Conservation (phyloP, 2,329 filamentous ascomycete genomes). For the Trichoderma harzianum region DNA sequence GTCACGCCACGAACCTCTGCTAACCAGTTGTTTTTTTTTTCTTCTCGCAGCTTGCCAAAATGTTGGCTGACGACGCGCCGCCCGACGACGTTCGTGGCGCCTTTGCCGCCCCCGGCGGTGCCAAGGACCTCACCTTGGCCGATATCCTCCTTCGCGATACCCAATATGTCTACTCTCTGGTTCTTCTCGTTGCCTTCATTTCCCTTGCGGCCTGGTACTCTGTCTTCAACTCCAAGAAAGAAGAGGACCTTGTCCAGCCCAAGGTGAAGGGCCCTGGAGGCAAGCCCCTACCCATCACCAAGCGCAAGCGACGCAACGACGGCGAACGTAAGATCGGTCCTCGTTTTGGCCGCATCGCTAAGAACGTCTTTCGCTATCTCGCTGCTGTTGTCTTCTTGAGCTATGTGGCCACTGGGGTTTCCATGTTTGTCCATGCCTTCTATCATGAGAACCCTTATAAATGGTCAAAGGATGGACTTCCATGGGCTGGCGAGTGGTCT, state of each 20-base stretch:
- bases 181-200: constrained; percentile 53
- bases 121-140: constrained; percentile 29
- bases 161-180: constrained; percentile 50
- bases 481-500: constrained; percentile 74
- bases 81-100: constrained; percentile 27
- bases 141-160: constrained; percentile 45
- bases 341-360: constrained; percentile 63
- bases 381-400: constrained; percentile 68
- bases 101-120: constrained; percentile 5
- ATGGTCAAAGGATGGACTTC: constrained; percentile 44
- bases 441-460: constrained; percentile 37
- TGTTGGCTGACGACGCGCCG: constrained; percentile 33
- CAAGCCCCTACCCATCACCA: constrained; percentile 73
- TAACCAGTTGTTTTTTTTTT: not conserved
- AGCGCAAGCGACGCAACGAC: constrained; percentile 51
- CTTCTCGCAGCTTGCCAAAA: constrained; percentile 33
- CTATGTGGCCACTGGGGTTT: constrained; percentile 70
- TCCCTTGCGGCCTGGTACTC: constrained; percentile 50
- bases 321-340: constrained; percentile 43
- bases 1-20: not conserved
- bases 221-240: constrained; percentile 48
- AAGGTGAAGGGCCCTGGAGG: constrained; percentile 75
- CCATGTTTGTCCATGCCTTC: constrained; percentile 73
- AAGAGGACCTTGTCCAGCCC: constrained; percentile 46
- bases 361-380: constrained; percentile 72